A percentile compares a stretch with the other conserved stretches of the same genome.
phyloP scores from a whole-genome alignment of 2,329 filamentous ascomycete species.

The Orbilia oligospora region DNA sequence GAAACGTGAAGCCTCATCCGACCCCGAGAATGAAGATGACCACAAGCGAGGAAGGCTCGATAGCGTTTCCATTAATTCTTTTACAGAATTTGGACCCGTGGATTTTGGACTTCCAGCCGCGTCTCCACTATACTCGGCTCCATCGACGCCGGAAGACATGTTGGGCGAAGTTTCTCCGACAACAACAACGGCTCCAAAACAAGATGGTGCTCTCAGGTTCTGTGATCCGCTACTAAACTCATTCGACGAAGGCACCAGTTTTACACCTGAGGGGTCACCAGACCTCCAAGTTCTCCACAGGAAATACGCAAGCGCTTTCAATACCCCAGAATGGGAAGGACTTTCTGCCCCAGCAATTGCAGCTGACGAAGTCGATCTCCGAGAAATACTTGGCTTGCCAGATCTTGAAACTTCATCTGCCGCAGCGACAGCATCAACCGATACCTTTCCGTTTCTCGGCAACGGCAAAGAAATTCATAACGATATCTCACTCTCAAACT shows the following conservation, averaged over 20 bases:
- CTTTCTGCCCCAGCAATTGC: constrained; percentile 44
- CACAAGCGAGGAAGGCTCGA: constrained; percentile 40
- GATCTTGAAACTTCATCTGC: constrained; percentile 42
- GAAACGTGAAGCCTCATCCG: constrained; percentile 48
- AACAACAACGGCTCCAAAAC: constrained; percentile 13
- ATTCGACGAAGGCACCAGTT: constrained; percentile 57
- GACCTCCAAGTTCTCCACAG: constrained; percentile 45
- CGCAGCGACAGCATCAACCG: constrained; percentile 29
- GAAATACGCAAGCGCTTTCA: constrained; percentile 54
- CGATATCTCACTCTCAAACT: constrained; percentile 51
- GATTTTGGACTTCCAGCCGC: constrained; percentile 36
- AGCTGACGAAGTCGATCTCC: constrained; percentile 51
- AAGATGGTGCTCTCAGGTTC: constrained; percentile 35
- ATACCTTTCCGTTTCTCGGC: constrained; percentile 43
- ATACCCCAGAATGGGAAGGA: constrained; percentile 57
- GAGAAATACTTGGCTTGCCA: constrained; percentile 52
- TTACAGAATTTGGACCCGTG: constrained; percentile 39
- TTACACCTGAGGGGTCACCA: constrained; percentile 58
- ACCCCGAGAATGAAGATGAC: constrained; percentile 36
- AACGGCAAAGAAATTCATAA: constrained; percentile 47
- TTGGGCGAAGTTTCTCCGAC: constrained; percentile 37
- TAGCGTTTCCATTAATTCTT: constrained; percentile 45
- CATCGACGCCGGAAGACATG: constrained; percentile 44
- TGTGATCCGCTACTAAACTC: constrained; percentile 55
- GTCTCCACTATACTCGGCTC: constrained; percentile 49